These are phyloP conservation scores for Cyberlindnera xylosilytica DNA, from an alignment of 805 yeast species.

Conservation along the genomic window DNA sequence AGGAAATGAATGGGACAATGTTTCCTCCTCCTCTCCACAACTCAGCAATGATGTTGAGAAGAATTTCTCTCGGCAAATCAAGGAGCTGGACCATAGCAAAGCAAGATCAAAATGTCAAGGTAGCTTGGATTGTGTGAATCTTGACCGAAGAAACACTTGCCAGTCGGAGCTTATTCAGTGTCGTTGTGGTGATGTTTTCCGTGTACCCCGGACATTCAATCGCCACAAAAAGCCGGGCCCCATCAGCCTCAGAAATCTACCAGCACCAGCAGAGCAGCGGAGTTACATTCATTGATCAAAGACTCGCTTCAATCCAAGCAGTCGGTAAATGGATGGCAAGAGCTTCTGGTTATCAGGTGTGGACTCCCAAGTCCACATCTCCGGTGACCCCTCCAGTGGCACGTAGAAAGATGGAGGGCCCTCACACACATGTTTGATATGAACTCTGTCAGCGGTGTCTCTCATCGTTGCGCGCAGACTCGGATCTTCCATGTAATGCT, in stretches of 20 bases:
- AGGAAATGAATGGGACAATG: constrained; percentile 14
- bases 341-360: not conserved
- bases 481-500: not conserved
- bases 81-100: too few relatives aligned
- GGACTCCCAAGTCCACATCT: not conserved
- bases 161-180: too few relatives aligned
- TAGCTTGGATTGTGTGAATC: too few relatives aligned
- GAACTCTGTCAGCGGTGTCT: not conserved
- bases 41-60: not conserved
- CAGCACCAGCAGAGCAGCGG: too few relatives aligned
- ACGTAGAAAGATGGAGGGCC: not conserved
- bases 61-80: not conserved
- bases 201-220: too few relatives aligned
- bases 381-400: not conserved
- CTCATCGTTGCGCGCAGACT: not conserved
- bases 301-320: not conserved
- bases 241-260: too few relatives aligned
- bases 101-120: too few relatives aligned
- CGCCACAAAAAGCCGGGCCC: too few relatives aligned
- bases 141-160: too few relatives aligned
- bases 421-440: not conserved
- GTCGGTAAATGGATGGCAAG: too few relatives aligned
- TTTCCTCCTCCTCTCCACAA: not conserved
- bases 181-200: too few relatives aligned
- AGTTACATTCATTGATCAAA: too few relatives aligned